Conservation (phyloP, 1,139 yeast species). For the Yamadazyma kanchanaburiensis region DNA sequence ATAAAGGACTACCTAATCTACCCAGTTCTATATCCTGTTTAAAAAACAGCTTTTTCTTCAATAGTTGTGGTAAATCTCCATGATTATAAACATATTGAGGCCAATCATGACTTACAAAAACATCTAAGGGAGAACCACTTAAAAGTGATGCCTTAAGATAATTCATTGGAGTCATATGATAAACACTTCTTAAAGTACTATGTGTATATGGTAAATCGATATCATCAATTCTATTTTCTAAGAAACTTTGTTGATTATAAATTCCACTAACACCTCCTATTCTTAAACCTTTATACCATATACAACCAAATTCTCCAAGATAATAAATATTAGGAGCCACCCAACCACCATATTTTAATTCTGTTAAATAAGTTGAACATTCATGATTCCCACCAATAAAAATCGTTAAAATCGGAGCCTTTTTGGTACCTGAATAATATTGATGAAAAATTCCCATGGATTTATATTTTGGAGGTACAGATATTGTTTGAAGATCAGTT, state of each 20-base stretch:
- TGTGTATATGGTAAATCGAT: slow-evolving; percentile 51
- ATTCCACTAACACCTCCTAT: slow-evolving; percentile 89
- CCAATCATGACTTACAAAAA: slow-evolving; percentile 89
- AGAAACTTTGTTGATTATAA: slow-evolving; percentile 46
- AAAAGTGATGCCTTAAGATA: slow-evolving; percentile 50
- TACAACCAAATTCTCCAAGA: slow-evolving; percentile 73
- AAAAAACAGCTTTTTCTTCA: slow-evolving; percentile 66
- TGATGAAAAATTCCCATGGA: slow-evolving; percentile 73
- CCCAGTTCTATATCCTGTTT: slow-evolving; percentile 56
- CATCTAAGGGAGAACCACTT: slow-evolving; percentile 31
- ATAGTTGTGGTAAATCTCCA: slow-evolving; percentile 53
- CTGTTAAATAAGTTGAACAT: slow-evolving; percentile 72
- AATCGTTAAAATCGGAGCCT: slow-evolving; percentile 75
- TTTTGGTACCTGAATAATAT: slow-evolving; percentile 58
- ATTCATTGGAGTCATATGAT: slow-evolving; percentile 72
- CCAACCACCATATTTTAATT: slow-evolving; percentile 88
- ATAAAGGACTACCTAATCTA: slow-evolving; percentile 74
- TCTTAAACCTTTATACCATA: slow-evolving; percentile 70
- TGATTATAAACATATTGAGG: slow-evolving; percentile 72
- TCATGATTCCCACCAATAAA: slow-evolving; percentile 97
- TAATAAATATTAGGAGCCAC: slow-evolving; percentile 90
- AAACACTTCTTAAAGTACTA: slow-evolving; percentile 51
- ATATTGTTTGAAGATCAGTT: slow-evolving; percentile 64
- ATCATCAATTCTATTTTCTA: slow-evolving; percentile 13
- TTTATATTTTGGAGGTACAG: slow-evolving; percentile 56